phyloP scores from a whole-genome alignment of 371 early-diverging fungal genomes.

The Haplosporangium sp. region DNA sequence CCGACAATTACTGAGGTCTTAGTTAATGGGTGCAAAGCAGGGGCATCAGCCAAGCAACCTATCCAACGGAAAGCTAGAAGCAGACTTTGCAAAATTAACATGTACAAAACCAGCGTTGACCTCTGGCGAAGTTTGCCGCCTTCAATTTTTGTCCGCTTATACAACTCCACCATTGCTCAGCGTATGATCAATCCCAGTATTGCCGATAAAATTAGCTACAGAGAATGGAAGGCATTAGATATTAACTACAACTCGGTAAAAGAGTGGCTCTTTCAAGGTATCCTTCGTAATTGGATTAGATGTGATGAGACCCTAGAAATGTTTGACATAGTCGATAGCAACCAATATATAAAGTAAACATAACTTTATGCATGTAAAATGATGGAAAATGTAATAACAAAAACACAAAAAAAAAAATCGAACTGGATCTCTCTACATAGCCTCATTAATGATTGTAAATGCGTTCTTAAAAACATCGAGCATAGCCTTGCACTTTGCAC shows the following conservation, averaged over 20 bases:
- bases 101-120: conserved; percentile 16
- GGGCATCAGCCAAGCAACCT: conserved; percentile 59
- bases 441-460: conserved; percentile 80
- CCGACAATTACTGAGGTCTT: conserved; percentile 62
- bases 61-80: conserved; percentile 62
- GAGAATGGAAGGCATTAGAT: neutral
- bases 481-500: conserved; percentile 82
- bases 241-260: conserved; percentile 60
- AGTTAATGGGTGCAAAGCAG: conserved; percentile 67
- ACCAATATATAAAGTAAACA: neutral
- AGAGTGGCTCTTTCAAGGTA: conserved; percentile 56
- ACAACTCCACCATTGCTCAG: conserved; percentile 6
- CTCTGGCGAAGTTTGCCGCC: conserved; percentile 18
- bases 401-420: conserved; percentile 2
- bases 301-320: conserved; percentile 58
- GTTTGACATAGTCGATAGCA: conserved; percentile 42
- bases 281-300: conserved; percentile 68
- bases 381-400: conserved; percentile 7
- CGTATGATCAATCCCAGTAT: neutral
- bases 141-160: neutral
- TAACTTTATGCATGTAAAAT: conserved; percentile 24
- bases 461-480: conserved; percentile 84
- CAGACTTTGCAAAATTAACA: conserved; percentile 52
- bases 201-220: neutral
- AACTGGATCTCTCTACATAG: conserved; percentile 60